Base-by-base conservation (phyloP, 345 rosid genomes). In the Odontarrhena argentea region DNA sequence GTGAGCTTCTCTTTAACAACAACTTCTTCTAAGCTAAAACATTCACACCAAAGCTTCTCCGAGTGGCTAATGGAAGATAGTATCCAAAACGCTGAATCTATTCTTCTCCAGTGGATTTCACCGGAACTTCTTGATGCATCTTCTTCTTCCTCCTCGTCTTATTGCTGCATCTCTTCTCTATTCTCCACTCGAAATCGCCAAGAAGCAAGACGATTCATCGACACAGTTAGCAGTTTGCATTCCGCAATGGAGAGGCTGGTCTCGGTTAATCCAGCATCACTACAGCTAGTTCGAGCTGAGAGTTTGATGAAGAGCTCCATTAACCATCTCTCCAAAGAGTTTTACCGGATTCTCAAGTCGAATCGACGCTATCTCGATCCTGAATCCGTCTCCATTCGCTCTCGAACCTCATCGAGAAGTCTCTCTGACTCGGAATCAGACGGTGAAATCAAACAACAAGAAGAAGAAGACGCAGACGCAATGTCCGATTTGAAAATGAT, bases 301-400 rank as follows among this genome's bases (percentile, higher is more conserved):
- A 66, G 14, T n/a, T 75, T 90, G 13, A 83, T 84, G 88, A 74
- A 70, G 24, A 53, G 15, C 24, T 92, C 95, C 28, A 82, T 90
- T 85, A 79, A 75, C 28, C 71, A 84, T 14, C 77, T 90, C 0
- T 74, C 85, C 35, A 82, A 54, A 49, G 97, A 90, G 78, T 84
- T 90, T 34, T 80, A 83, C 57, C 76, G 67, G 35, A 80, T 90
- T 50, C 65, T 87, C 25, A 84, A 81, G 36, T 70, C 78, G 0
- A 84, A 79, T 6, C 67, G 79, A 8, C 74, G 71, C 2, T 60
- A 77, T 52, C 81, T 85, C 8, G 84, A 84, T 12, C 79, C 81
- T 0, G 95, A 86, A 48, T 90, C 88, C 0, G 78, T 85, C 42
- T 84, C 89, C 1, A 32, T 49, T 8, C 71, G 73, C 11, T 77